Evolutionary conservation across 108 stramenopile genomes (phyloP).

Genomic region (Cyclotella sp.): DNA sequence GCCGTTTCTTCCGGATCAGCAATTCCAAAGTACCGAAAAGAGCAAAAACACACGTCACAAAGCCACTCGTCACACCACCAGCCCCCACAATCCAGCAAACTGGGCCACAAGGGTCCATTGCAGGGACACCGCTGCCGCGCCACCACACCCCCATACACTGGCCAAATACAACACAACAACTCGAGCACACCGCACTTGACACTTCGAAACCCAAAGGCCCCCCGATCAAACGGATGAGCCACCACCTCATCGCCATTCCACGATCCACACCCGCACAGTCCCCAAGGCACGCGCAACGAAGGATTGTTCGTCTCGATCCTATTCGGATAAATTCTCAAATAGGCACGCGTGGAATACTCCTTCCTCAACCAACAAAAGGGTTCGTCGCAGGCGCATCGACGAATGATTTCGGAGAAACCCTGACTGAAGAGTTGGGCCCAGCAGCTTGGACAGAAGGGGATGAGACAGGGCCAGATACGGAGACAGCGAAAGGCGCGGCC

Average conservation of each 20-base stretch:
- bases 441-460: slow-evolving; percentile 8
- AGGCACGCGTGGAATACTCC: slow-evolving; percentile 58
- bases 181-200: slow-evolving; percentile 31
- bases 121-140: slow-evolving; percentile 64
- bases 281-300: slow-evolving; percentile 40
- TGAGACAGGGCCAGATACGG: slow-evolving; percentile 19
- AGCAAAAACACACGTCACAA: slow-evolving; percentile 48
- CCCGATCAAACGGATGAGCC: slow-evolving; percentile 54
- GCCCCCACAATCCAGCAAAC: slow-evolving; percentile 56
- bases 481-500: slow-evolving; percentile 55
- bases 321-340: slow-evolving; percentile 57
- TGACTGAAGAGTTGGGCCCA: slow-evolving; percentile 11
- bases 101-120: slow-evolving; percentile 60
- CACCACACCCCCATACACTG: slow-evolving; percentile 56
- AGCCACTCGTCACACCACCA: slow-evolving; percentile 72
- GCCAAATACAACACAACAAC: slow-evolving; percentile 47
- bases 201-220: slow-evolving; percentile 59
- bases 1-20: slow-evolving; percentile 58
- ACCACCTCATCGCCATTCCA: slow-evolving; percentile 53
- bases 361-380: slow-evolving; percentile 55
- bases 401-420: slow-evolving; percentile 5
- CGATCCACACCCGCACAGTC: slow-evolving; percentile 52
- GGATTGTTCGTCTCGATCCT: slow-evolving; percentile 57
- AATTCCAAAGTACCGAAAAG: slow-evolving; percentile 53
- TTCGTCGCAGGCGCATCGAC: slow-evolving; percentile 48